Percentiles rank a stretch among this genome's conserved stretches.
phyloP scores from a whole-genome alignment of 805 yeast species.

The Nakazawaea wyomingensis region DNA sequence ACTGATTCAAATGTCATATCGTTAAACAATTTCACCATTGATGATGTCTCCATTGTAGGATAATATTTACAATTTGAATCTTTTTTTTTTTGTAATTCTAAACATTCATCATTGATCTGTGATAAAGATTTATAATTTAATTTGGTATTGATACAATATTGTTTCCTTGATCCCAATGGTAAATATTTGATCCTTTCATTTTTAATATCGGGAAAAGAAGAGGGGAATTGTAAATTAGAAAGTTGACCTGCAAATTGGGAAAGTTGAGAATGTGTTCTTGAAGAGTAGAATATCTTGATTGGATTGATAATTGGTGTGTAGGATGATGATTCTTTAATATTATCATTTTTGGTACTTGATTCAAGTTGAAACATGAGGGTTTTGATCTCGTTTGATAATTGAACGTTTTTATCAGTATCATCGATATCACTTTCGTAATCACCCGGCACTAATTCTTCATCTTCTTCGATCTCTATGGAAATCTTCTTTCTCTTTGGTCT shows the following conservation, averaged over 20 bases:
- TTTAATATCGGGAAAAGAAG: constrained; percentile 38
- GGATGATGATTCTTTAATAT: not conserved
- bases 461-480: constrained; percentile 14
- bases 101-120: constrained; percentile 74
- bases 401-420: constrained; percentile 23
- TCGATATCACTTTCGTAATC: constrained; percentile 32
- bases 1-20: constrained; percentile 52
- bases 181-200: constrained; percentile 58
- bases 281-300: constrained; percentile 59
- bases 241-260: constrained; percentile 76
- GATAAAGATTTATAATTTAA: constrained; percentile 45
- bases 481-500: constrained; percentile 22
- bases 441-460: constrained; percentile 29
- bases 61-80: constrained; percentile 35
- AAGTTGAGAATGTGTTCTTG: constrained; percentile 89
- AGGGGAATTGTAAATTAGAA: constrained; percentile 53
- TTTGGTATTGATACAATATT: constrained; percentile 69
- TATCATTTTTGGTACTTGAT: constrained; percentile 10
- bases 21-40: constrained; percentile 36
- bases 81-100: constrained; percentile 39
- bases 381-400: constrained; percentile 43
- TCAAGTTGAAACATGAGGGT: constrained; percentile 40
- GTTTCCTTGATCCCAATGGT: constrained; percentile 81
- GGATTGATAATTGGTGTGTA: constrained; percentile 18
- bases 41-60: constrained; percentile 29